Conservation (phyloP, 495 filamentous ascomycete species). For the Copromyces sp. region DNA sequence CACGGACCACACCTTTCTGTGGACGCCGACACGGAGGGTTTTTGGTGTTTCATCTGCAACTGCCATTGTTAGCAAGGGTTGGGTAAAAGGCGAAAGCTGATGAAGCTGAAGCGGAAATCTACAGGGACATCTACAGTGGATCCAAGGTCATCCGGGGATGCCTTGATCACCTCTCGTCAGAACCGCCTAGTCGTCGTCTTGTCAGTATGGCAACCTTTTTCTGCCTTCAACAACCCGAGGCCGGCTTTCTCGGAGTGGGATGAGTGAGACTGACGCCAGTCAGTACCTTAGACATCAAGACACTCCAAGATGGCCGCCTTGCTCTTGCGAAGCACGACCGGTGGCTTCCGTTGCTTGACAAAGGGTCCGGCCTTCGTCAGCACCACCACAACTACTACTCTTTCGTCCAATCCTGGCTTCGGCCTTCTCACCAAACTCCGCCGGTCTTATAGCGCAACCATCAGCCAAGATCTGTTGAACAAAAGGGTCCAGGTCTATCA, state of each 20-base stretch:
- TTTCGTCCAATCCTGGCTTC: neutral
- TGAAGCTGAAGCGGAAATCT: neutral
- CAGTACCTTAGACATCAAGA: neutral
- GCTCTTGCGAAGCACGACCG: neutral
- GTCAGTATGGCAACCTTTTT: neutral
- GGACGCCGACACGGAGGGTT: neutral
- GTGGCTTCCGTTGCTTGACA: neutral
- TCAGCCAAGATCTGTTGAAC: neutral
- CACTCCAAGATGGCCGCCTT: neutral
- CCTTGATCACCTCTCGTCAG: neutral
- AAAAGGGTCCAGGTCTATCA: conserved; percentile 54
- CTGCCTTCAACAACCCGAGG: neutral
- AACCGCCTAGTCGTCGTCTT: neutral
- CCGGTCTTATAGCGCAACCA: neutral
- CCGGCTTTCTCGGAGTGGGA: neutral
- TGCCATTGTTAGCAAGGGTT: neutral
- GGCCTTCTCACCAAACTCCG: neutral
- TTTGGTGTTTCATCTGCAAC: neutral
- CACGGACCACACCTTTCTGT: neutral
- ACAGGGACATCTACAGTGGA: neutral
- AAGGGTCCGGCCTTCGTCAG: neutral
- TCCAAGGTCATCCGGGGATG: neutral
- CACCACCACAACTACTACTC: neutral
- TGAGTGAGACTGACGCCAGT: neutral
- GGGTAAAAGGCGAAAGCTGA: neutral